Percentiles rank a stretch among this genome's conserved stretches.
Evolutionary conservation across 2,329 filamentous ascomycete species (phyloP).

Genomic region (Knufia petricola): DNA sequence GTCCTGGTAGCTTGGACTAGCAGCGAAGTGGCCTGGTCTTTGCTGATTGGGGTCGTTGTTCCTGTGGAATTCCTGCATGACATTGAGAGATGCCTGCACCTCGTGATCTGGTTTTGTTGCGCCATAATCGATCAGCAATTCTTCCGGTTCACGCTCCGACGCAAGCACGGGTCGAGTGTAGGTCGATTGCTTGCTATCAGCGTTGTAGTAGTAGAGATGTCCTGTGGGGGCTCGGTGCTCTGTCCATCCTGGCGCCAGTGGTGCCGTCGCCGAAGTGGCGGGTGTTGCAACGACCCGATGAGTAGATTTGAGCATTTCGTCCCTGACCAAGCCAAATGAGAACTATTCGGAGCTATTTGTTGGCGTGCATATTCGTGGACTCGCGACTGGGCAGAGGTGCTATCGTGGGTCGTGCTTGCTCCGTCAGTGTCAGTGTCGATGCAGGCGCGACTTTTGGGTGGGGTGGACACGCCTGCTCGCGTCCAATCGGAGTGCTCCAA

Average conservation of each 20-base stretch:
- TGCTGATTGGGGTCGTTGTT: conserved; percentile 29
- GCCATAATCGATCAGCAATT: conserved; percentile 19
- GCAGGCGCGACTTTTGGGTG: not conserved
- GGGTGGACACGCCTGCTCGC: not conserved
- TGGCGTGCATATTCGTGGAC: too few species aligned
- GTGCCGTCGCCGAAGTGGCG: conserved; percentile 29
- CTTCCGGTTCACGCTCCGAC: conserved; percentile 14
- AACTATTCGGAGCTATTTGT: too few species aligned
- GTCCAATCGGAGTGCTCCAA: conserved; percentile 8
- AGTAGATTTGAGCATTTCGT: conserved; percentile 64
- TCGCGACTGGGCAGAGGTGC: too few species aligned
- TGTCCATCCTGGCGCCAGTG: conserved; percentile 72
- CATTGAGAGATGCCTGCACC: conserved; percentile 16
- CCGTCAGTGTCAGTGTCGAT: not conserved
- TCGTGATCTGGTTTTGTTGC: conserved; percentile 20
- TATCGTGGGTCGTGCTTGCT: not conserved
- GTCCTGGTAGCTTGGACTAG: conserved; percentile 47
- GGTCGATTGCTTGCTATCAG: conserved; percentile 72
- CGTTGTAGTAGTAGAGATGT: conserved; percentile 82
- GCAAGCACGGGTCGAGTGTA: conserved; percentile 58
- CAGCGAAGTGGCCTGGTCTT: conserved; percentile 37
- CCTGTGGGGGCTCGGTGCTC: conserved; percentile 79
- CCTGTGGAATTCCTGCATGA: conserved; percentile 22
- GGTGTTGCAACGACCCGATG: conserved; percentile 46
- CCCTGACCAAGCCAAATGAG: not conserved